Evolutionary conservation across 2,329 filamentous ascomycete species (phyloP), one percentile per base, ranked within the genome.

Genomic region (Diaporthe helianthi): DNA sequence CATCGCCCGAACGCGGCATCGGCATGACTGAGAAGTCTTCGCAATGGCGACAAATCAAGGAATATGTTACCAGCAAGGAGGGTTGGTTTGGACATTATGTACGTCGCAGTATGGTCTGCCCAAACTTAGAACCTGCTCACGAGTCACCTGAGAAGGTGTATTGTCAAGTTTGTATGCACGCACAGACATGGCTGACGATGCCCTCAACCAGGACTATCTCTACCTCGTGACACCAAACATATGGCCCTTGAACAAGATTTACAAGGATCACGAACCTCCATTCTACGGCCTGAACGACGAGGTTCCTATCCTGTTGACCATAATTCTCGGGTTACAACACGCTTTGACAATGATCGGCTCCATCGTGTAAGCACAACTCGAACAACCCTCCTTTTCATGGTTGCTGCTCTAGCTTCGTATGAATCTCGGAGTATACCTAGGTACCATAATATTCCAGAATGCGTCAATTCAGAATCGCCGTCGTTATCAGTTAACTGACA

Each of bases 281-380:
- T 92, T 92, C 79, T 92, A 92, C 74, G 90, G 89, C 8, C 85
- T 92, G 3, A 82, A 92, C 71, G 90, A 91, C 74, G 81, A 82
- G n/a, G 89, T 93, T 78, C 90, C 90, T 0, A 83, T 92, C 2
- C 76, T 92, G 1, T 82, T 93, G 26, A 90, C 88, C 15, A 77
- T 92, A 9, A 81, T 93, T 26, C 82, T 92, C 26, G 90, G 90
- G 4, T 85, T 92, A 47, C 90, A 93, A 76, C 90, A 92, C 80
- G 86, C 90, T 9, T 81, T 92, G 38, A 86, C 88, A 49, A 92
- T 92, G 90, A 78, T 88, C 72, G 86, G 85, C 31, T 86, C 85
- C n/a, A 77, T 82, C 54, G 78, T 81, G 44, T 47, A 47, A 47
- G 44, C 44, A 47, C 4, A 13, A 22, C 3, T 22, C 12, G n/a